A percentile compares a stretch with the other conserved stretches of the same genome.
Evolutionary conservation across 2,329 filamentous ascomycete genomes (phyloP).

Genomic region (Diaporthe velutina): DNA sequence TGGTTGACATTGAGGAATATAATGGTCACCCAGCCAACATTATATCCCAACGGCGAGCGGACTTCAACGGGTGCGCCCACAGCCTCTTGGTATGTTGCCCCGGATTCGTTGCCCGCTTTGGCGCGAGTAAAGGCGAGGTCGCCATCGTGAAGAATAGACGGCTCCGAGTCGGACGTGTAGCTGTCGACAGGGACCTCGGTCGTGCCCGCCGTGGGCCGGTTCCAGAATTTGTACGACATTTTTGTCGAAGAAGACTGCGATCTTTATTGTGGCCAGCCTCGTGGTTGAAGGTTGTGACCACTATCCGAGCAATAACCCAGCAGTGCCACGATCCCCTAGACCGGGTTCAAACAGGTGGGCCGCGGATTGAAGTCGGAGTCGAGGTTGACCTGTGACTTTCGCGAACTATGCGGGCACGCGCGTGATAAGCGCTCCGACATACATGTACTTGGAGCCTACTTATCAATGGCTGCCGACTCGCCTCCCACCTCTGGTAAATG

Average conservation of each 20-base stretch:
- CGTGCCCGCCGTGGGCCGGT: constrained; percentile 33
- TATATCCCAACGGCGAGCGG: constrained; percentile 70
- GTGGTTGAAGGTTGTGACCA: neutral
- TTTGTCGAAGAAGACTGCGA: constrained; percentile 12
- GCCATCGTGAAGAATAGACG: constrained; percentile 51
- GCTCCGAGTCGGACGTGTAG: constrained; percentile 44
- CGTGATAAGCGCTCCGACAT: neutral
- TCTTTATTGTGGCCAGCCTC: neutral
- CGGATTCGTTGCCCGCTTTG: constrained; percentile 46
- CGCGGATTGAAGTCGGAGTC: neutral
- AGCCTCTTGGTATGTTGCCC: constrained; percentile 70
- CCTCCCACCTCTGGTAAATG: constrained; percentile 4
- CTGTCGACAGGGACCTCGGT: neutral
- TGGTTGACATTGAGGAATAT: constrained; percentile 70
- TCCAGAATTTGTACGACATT: constrained; percentile 44
- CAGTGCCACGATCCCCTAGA: neutral
- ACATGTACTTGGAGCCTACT: neutral
- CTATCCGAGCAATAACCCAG: neutral
- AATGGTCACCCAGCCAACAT: constrained; percentile 67
- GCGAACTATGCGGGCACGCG: neutral
- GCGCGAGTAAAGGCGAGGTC: constrained; percentile 56
- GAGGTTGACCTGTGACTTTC: neutral
- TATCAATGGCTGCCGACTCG: constrained; percentile 3
- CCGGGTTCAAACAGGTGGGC: neutral
- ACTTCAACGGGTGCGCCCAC: constrained; percentile 72